Evolutionary conservation across 2,329 filamentous ascomycete genomes (phyloP), one percentile per base, ranked within the genome.

Genomic region (Drechmeria coniospora): DNA sequence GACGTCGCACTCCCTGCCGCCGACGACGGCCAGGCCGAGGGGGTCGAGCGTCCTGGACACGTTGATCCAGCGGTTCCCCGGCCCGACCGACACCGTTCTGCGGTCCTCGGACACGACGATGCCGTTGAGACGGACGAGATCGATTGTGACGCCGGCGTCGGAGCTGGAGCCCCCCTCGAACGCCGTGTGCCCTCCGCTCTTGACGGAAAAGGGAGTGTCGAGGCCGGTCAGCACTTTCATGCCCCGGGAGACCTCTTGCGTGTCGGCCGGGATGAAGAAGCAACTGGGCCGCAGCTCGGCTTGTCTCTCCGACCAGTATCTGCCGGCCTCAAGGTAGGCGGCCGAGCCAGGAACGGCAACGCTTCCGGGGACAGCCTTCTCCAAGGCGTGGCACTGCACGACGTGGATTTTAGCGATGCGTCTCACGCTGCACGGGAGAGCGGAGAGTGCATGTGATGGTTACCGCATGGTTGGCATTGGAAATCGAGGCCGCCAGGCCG

Each of bases 171-270:
- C 36, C 6, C 43, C 44, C 3, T 37, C 28, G 25, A 46, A 47
- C 5, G 45, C 32, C 2, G 44, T 37, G 20, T 54, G 51, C n/a
- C 49, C 51, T 18, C 47, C 49, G 10, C 43, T 41, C 32, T 47
- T 49, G 17, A 50, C 39, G 8, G 49, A 43, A 26, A 51, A 52
- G 15, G 40, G 31, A 4, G 40, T 46, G 14, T 36, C 38, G 14
- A 39, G 41, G 12, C 39, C 34, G 2, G 41, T 33, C 12, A 44
- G 29, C 5, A 51, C 35, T n/a, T n/a, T n/a, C n/a, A n/a, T n/a
- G 7, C 38, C 33, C 3, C 45, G 33, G 4, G 47, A 48, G 4
- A 50, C 43, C 4, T 46, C 40, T 5, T 30, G 27, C 3, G 45
- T 34, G 2, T 41, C 36, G 2, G 20, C 18, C 6, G 47, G 46